Conservation (phyloP, 495 filamentous ascomycete species). For the Glonium stellatum region DNA sequence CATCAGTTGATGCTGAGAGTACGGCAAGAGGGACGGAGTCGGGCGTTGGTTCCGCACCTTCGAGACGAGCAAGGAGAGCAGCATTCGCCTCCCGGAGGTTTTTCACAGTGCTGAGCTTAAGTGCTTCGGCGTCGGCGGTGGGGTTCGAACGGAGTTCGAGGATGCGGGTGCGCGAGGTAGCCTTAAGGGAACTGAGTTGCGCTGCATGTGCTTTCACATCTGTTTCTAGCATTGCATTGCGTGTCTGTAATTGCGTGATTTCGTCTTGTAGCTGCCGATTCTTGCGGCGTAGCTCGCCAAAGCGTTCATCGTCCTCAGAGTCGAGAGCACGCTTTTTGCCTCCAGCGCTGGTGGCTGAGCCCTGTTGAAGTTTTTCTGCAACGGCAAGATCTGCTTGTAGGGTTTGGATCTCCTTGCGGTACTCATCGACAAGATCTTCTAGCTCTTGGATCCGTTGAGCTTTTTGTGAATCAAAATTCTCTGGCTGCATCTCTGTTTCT, state of each 20-base stretch:
- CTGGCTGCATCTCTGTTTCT: conserved; percentile 74
- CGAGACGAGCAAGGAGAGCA: conserved; percentile 71
- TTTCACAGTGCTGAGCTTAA: conserved; percentile 70
- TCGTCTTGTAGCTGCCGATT: conserved; percentile 78
- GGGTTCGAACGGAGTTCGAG: conserved; percentile 86
- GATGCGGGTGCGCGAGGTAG: conserved; percentile 71
- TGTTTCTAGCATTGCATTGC: conserved; percentile 57
- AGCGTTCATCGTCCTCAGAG: conserved; percentile 62
- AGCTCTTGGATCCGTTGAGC: conserved; percentile 69
- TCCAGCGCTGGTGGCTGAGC: conserved; percentile 34
- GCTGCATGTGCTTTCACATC: conserved; percentile 65
- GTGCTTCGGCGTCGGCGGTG: conserved; percentile 69
- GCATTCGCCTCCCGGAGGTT: conserved; percentile 77
- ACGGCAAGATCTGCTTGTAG: conserved; percentile 66
- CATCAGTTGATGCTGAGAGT: conserved; percentile 63
- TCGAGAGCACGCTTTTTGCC: conserved; percentile 54
- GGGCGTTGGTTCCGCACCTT: conserved; percentile 35
- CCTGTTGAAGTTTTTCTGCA: conserved; percentile 35
- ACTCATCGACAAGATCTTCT: conserved; percentile 78
- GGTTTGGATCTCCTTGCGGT: conserved; percentile 72
- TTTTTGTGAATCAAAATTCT: conserved; percentile 70
- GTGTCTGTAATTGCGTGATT: conserved; percentile 59
- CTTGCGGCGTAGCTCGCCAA: conserved; percentile 77
- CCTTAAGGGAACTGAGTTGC: conserved; percentile 64
- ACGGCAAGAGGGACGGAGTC: conserved; percentile 67